These are phyloP conservation scores for Daphne laureola DNA, from an alignment of 441 rosid species.

Conservation along the genomic window DNA sequence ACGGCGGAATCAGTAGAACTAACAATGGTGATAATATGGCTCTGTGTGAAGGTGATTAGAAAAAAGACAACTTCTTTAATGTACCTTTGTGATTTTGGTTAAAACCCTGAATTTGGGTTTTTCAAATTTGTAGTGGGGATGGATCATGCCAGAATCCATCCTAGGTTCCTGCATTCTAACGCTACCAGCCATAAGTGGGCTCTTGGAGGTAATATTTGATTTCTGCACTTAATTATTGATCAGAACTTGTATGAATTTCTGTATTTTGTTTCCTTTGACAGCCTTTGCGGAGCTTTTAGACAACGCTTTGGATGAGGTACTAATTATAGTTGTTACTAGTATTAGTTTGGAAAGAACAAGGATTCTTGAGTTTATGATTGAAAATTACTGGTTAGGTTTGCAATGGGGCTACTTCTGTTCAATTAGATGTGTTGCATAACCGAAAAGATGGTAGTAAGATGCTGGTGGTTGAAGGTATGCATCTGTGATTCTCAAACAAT, in stretches of 20 bases:
- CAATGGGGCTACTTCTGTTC: conserved; percentile 54
- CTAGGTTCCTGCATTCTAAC: conserved; percentile 67
- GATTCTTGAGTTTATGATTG: background rate
- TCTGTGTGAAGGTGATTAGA: conserved; percentile 6
- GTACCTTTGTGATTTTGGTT: background rate
- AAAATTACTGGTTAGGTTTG: conserved; percentile 26
- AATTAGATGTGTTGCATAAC: conserved; percentile 37
- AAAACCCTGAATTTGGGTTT: background rate
- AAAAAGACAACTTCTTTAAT: too few species aligned
- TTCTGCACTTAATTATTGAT: too few species aligned
- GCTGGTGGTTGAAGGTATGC: conserved; percentile 47
- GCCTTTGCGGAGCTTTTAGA: conserved; percentile 79
- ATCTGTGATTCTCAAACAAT: too few species aligned
- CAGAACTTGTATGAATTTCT: background rate
- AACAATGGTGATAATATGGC: conserved; percentile 3
- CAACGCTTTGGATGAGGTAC: conserved; percentile 66
- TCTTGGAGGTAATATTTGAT: conserved; percentile 41
- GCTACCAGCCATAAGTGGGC: conserved; percentile 87
- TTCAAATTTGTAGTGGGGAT: conserved; percentile 29
- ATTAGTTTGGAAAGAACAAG: too few species aligned
- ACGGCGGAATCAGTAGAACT: background rate
- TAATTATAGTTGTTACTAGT: background rate
- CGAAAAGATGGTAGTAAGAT: conserved; percentile 33
- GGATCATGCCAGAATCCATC: conserved; percentile 69
- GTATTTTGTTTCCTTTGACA: conserved; percentile 11